Percentiles rank a stretch among this genome's conserved stretches.
These are phyloP conservation scores for Chlamydomonas reinhardtii DNA, from an alignment of 163 green algal species.

Conservation along the genomic window DNA sequence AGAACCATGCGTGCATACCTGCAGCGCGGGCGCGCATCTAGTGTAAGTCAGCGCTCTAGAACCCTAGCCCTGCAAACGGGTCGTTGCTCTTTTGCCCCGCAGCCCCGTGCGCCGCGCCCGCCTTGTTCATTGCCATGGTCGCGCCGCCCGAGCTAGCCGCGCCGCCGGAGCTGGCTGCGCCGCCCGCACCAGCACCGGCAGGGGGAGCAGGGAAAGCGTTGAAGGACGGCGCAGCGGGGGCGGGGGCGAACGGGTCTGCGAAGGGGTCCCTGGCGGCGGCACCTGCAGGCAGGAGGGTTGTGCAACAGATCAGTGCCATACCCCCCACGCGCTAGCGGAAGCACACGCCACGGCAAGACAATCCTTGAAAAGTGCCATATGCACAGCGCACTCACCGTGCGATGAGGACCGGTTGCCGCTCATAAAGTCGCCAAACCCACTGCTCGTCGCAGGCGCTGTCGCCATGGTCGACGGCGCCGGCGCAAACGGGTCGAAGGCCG, in stretches of 20 bases:
- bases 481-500: background rate
- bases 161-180: too few relatives aligned
- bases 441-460: too few relatives aligned
- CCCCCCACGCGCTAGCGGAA: too few relatives aligned
- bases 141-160: background rate
- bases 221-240: background rate
- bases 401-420: too few relatives aligned
- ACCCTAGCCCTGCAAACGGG: constrained; percentile 31
- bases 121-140: constrained; percentile 25
- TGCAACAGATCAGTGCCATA: too few relatives aligned
- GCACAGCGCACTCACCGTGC: too few relatives aligned
- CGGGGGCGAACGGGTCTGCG: background rate
- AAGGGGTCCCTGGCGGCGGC: background rate
- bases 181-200: background rate
- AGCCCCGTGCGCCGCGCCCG: constrained; percentile 2
- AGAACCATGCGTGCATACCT: too few relatives aligned
- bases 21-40: too few relatives aligned
- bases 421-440: too few relatives aligned
- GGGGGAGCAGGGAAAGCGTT: background rate
- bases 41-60: background rate
- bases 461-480: too few relatives aligned
- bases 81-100: constrained; percentile 9
- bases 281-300: background rate
- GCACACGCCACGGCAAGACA: too few relatives aligned
- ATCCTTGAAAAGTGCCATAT: too few relatives aligned